Conservation (phyloP, 495 filamentous ascomycete genomes). For the Aspergillus bertholletiae region DNA sequence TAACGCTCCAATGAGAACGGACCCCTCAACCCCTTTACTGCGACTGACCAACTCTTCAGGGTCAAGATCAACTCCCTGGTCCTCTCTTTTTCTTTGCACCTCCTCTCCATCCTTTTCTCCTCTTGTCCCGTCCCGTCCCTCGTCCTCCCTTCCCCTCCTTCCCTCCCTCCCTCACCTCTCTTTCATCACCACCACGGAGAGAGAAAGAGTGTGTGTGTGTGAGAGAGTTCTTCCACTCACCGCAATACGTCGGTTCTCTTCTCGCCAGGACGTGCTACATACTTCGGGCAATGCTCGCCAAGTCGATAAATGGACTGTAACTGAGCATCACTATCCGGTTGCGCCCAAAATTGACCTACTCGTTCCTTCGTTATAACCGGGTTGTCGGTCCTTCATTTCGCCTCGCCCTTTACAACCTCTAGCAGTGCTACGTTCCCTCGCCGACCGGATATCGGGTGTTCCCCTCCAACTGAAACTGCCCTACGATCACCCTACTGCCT, state of each 20-base stretch:
- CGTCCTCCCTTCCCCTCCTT: conserved; percentile 3
- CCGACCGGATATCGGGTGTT: background rate
- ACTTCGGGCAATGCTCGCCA: conserved; percentile 18
- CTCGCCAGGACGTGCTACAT: conserved; percentile 10
- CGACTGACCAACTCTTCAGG: conserved; percentile 9
- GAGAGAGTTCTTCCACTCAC: conserved; percentile 5
- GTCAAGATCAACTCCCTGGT: conserved; percentile 23
- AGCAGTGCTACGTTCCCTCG: conserved; percentile 14
- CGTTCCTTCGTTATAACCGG: background rate
- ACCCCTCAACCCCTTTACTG: conserved; percentile 12
- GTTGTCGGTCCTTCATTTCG: conserved; percentile 13
- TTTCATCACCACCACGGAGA: conserved; percentile 7
- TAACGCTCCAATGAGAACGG: conserved; percentile 2
- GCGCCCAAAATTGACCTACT: background rate
- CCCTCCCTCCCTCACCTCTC: conserved; percentile 7
- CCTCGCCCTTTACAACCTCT: background rate
- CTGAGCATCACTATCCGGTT: background rate
- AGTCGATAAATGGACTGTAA: conserved; percentile 8
- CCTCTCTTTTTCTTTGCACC: background rate
- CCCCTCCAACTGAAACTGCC: background rate
- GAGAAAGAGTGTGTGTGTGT: conserved; percentile 8
- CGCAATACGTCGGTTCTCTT: background rate
- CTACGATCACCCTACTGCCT: background rate
- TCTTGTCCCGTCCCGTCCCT: conserved; percentile 8
- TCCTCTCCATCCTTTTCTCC: background rate